Conservation (phyloP, 352 stramenopile species). For the Phytophthora sansomeana region DNA sequence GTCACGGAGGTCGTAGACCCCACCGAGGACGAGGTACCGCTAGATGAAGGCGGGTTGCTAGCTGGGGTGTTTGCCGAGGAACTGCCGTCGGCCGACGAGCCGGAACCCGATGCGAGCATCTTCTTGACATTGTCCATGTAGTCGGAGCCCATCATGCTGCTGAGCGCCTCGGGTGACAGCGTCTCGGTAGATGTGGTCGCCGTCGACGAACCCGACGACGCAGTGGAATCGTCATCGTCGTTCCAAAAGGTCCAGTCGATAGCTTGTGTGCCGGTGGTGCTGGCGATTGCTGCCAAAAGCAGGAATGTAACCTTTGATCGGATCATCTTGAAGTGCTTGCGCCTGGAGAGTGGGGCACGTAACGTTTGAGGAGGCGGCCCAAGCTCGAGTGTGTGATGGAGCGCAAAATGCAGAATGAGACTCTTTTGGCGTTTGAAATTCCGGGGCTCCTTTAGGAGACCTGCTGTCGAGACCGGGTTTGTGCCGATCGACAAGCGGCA, state of each 20-base stretch:
- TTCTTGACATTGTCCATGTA: constrained; percentile 36
- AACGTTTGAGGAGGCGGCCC: constrained; percentile 13
- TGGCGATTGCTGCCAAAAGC: constrained; percentile 16
- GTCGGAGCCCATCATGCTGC: constrained; percentile 34
- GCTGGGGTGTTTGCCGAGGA: constrained; percentile 1
- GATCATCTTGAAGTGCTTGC: constrained; percentile 27
- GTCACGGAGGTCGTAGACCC: not conserved
- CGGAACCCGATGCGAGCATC: constrained; percentile 26
- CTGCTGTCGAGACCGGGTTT: constrained; percentile 11
- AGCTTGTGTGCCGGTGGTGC: constrained; percentile 32
- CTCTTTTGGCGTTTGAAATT: constrained; percentile 15
- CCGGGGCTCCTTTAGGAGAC: constrained; percentile 1
- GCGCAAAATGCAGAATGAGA: constrained; percentile 41
- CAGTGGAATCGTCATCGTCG: constrained; percentile 29
- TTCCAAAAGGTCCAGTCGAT: constrained; percentile 46
- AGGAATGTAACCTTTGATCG: constrained; percentile 19
- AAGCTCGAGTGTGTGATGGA: constrained; percentile 19
- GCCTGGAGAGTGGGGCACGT: not conserved
- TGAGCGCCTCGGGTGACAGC: constrained; percentile 32
- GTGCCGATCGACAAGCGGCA: constrained; percentile 19
- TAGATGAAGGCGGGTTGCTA: not conserved
- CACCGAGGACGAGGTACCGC: not conserved
- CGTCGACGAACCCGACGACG: constrained; percentile 3
- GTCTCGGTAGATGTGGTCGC: constrained; percentile 16
- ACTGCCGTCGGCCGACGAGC: constrained; percentile 12